Percentiles rank a stretch among this genome's conserved stretches.
Conservation (phyloP, 2,329 filamentous ascomycete genomes). For the Colletotrichum trifolii region DNA sequence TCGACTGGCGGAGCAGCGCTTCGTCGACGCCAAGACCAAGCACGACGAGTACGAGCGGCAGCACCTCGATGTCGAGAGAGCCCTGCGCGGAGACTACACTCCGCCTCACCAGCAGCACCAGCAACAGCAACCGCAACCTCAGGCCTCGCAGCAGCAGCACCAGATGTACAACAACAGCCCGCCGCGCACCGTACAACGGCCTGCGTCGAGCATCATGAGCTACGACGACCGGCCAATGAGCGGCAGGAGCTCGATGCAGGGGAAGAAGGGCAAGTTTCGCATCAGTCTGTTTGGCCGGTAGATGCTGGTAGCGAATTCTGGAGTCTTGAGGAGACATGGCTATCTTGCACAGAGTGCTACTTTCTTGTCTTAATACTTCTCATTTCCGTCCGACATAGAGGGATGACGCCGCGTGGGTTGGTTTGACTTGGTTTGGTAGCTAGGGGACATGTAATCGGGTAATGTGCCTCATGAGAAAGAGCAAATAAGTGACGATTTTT, state of each 20-base stretch:
- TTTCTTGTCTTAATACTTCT: background rate
- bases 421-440: background rate
- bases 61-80: constrained; percentile 54
- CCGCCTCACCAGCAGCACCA: constrained; percentile 15
- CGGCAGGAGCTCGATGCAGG: constrained; percentile 24
- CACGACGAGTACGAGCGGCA: constrained; percentile 57
- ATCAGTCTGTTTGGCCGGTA: constrained; percentile 37
- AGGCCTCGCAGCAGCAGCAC: constrained; percentile 21
- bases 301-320: background rate
- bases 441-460: background rate
- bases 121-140: constrained; percentile 11
- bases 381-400: background rate
- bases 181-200: constrained; percentile 22
- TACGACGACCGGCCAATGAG: constrained; percentile 36
- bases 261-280: constrained; percentile 34
- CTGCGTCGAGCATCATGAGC: constrained; percentile 34
- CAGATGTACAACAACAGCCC: constrained; percentile 31
- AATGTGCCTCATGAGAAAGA: background rate
- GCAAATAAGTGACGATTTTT: background rate
- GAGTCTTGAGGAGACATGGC: too few relatives aligned
- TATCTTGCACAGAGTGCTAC: background rate
- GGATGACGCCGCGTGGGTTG: too few relatives aligned
- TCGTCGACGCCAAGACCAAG: constrained; percentile 54
- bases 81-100: constrained; percentile 52
- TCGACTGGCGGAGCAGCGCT: constrained; percentile 53